Evolutionary conservation across 1,284 basidiomycete species (phyloP).

Genomic region (Tilletia setariae): DNA sequence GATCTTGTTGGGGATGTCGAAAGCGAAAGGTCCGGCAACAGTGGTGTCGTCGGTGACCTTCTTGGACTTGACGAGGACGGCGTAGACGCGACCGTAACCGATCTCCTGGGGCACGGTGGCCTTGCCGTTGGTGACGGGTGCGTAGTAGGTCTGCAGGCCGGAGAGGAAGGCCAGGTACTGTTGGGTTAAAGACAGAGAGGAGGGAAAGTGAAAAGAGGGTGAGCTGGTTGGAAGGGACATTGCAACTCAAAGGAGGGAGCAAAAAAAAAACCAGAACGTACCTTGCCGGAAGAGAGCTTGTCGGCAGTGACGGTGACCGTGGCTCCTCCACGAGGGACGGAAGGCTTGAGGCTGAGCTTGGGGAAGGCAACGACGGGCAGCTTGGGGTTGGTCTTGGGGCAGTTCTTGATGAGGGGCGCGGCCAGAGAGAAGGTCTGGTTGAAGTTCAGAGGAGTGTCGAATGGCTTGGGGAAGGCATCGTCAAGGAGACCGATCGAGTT

Average conservation of each 20-base stretch:
- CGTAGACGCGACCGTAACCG: conserved; percentile 56
- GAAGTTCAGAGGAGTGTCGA: conserved; percentile 61
- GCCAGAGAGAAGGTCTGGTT: conserved; percentile 56
- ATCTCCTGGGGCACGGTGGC: conserved; percentile 54
- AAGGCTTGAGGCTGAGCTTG: conserved; percentile 54
- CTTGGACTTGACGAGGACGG: conserved; percentile 53
- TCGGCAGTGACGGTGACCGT: conserved; percentile 52
- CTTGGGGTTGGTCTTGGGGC: conserved; percentile 59
- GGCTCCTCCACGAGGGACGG: conserved; percentile 38
- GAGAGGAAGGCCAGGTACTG: conserved; percentile 57
- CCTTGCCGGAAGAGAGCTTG: conserved; percentile 35
- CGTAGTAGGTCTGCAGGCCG: conserved; percentile 53
- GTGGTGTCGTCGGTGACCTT: conserved; percentile 56
- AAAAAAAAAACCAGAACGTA: not conserved
- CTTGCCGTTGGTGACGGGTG: conserved; percentile 39
- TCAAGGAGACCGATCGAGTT: conserved; percentile 26
- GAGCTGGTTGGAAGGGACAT: not conserved
- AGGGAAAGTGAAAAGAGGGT: not conserved
- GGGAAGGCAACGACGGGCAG: conserved; percentile 59
- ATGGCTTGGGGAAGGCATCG: conserved; percentile 31
- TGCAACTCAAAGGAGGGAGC: not conserved
- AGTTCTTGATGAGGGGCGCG: conserved; percentile 57
- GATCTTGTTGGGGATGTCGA: conserved; percentile 45
- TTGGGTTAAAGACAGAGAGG: conserved; percentile 4
- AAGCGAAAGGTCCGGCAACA: conserved; percentile 60